These are phyloP conservation scores for Alnus glutinosa DNA, from an alignment of 306 rosid species.

Conservation along the genomic window DNA sequence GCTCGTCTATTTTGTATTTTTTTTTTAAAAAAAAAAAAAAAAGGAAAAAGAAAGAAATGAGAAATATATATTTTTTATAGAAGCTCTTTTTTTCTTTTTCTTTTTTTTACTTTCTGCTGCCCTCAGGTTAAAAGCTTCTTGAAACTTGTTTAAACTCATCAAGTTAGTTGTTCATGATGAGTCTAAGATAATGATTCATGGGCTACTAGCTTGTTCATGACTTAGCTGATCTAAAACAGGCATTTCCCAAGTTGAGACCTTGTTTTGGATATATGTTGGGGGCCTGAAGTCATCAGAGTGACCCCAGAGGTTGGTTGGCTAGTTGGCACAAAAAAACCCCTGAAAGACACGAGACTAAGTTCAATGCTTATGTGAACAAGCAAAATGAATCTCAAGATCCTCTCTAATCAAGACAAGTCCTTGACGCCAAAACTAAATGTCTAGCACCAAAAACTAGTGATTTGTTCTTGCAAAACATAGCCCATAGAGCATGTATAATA, in stretches of 20 bases:
- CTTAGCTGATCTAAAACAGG: slow-evolving; percentile 15
- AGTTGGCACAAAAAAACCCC: slow-evolving; percentile 40
- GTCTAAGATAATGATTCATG: slow-evolving; percentile 15
- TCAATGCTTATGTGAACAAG: slow-evolving; percentile 58
- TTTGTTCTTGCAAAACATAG: slow-evolving; percentile 46
- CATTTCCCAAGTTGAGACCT: slow-evolving; percentile 17
- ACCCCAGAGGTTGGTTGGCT: slow-evolving; percentile 37
- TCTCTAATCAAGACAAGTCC: slow-evolving; percentile 42
- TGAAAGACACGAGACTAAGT: slow-evolving; percentile 52
- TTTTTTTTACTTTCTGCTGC: too few species aligned
- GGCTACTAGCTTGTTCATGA: slow-evolving; percentile 2
- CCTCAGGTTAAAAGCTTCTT: too few species aligned
- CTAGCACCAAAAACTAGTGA: slow-evolving; percentile 39
- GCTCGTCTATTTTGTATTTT: too few species aligned
- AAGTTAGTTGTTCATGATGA: not conserved
- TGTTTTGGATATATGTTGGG: slow-evolving; percentile 32
- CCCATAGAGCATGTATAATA: slow-evolving; percentile 19
- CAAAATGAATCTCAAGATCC: slow-evolving; percentile 28
- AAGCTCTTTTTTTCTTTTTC: too few species aligned
- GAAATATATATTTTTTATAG: too few species aligned
- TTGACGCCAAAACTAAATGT: slow-evolving; percentile 47
- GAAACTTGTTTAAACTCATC: too few species aligned
- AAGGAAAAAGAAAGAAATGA: too few species aligned
- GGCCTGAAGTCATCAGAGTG: slow-evolving; percentile 33
- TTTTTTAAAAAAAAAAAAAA: too few species aligned